Evolutionary conservation across 768 basidiomycete genomes (phyloP).

Genomic region (Rhodotorula graminis): DNA sequence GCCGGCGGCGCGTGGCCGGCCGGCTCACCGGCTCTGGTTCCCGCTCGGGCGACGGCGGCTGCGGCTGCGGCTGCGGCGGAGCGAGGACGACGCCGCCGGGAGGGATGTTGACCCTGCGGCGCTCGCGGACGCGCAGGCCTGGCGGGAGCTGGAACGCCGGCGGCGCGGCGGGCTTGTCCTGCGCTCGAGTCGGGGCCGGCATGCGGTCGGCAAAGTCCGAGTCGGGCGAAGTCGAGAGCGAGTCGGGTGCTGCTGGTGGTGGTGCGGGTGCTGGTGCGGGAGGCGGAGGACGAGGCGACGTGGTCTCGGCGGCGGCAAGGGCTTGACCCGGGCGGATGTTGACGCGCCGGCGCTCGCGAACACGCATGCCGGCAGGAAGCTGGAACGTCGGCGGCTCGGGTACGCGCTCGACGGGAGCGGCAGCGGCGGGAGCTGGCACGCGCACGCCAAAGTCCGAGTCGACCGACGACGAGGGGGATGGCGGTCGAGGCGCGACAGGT

Average conservation of each 20-base stretch:
- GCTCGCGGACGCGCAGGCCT: conserved; percentile 15
- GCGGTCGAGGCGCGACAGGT: no score
- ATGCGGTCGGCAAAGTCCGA: background rate
- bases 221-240: background rate
- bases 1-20: background rate
- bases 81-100: conserved; percentile 3
- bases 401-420: no score
- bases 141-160: conserved; percentile 16
- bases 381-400: background rate
- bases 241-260: background rate
- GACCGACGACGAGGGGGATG: background rate
- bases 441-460: background rate
- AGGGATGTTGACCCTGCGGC: conserved; percentile 30
- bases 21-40: no score
- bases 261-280: background rate
- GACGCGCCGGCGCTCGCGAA: conserved; percentile 30
- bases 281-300: no score
- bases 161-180: background rate
- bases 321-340: conserved; percentile 17
- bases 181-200: background rate
- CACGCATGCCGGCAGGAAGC: conserved; percentile 4
- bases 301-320: background rate
- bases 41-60: background rate
- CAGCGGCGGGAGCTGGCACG: no score
- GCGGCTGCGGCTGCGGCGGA: no score